Evolutionary conservation across 495 filamentous ascomycete genomes (phyloP), one percentile per base, ranked within the genome.

Genomic region (Xylaria palmicola): DNA sequence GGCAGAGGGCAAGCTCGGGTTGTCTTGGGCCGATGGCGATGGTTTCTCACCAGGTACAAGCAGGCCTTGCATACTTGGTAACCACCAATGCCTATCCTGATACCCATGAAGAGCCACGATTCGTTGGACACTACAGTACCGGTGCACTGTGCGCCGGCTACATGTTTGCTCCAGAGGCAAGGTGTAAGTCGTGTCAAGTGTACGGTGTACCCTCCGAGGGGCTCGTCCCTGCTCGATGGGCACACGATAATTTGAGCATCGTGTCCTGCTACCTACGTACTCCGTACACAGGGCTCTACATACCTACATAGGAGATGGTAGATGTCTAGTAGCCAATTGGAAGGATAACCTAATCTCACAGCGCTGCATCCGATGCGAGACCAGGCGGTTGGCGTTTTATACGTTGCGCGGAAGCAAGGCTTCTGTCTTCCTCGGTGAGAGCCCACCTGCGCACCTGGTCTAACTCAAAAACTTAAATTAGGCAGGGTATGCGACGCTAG

Each of bases 61-160:
- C 47, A 51, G 26, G 19, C 27, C 37, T 15, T 50, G 57, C 57
- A 60, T 32, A 60, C n/a, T n/a, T n/a, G n/a, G n/a, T n/a, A n/a
- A n/a, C n/a, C n/a, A n/a, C n/a, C n/a, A n/a, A n/a, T n/a, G n/a
- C n/a, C n/a, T n/a, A 41, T 55, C 29, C 41, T 30, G 10, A 52
- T 32, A 5, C 5, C 19, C 36, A 58, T 39, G 32, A 37, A 49
- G 30, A 50, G 56, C 47, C 44, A 59, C 47, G 9, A 59, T 40
- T 36, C 45, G 24, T 50, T 50, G 30, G 24, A 39, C 26, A 17
- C 12, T 50, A 34, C 22, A 17, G 27, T 37, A 39, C 15, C n/a
- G 27, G 12, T 30, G 13, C 24, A 56, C 39, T 43, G 34, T 55
- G 37, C 37, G 15, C 37, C 19, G 24, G 37, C 17, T 41, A 20